Percentiles rank a stretch among this genome's conserved stretches.
These are phyloP conservation scores for Aspergillus incahuasiensis DNA, from an alignment of 495 filamentous ascomycete species.

Conservation along the genomic window DNA sequence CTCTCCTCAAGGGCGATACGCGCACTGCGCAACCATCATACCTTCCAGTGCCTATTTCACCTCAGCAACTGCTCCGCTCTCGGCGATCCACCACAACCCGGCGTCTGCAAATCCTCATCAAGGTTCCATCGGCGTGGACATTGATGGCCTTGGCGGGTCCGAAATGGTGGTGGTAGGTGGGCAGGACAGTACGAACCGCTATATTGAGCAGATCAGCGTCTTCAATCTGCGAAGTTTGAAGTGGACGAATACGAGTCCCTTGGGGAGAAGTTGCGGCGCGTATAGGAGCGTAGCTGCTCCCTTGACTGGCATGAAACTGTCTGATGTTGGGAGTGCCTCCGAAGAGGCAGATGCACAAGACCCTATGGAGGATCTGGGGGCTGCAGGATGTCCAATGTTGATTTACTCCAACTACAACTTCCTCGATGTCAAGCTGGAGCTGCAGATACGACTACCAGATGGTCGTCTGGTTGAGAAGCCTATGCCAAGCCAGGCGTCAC, in stretches of 20 bases:
- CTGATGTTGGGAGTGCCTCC: conserved; percentile 61
- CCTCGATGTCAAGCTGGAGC: conserved; percentile 88
- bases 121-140: conserved; percentile 75
- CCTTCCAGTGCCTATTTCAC: conserved; percentile 83
- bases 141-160: conserved; percentile 87
- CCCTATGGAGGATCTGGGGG: conserved; percentile 35
- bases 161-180: conserved; percentile 98
- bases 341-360: conserved; percentile 36
- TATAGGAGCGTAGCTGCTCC: conserved; percentile 94
- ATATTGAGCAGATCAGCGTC: conserved; percentile 96
- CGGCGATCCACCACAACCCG: conserved; percentile 84
- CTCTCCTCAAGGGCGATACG: conserved; percentile 89
- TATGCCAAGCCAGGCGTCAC: conserved; percentile 82
- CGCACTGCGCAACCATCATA: conserved; percentile 91
- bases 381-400: conserved; percentile 76
- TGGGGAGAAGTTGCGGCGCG: conserved; percentile 89
- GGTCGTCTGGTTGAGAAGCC: conserved; percentile 80
- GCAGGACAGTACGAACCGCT: conserved; percentile 95
- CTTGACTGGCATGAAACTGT: conserved; percentile 61
- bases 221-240: conserved; percentile 96
- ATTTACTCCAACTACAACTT: conserved; percentile 99
- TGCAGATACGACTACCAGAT: conserved; percentile 82
- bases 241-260: conserved; percentile 80
- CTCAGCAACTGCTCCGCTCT: conserved; percentile 73
- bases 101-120: conserved; percentile 74